A percentile compares a stretch with the other conserved stretches of the same genome.
Conservation (phyloP, 495 filamentous ascomycete genomes). For the Aspergillus ellipticus region DNA sequence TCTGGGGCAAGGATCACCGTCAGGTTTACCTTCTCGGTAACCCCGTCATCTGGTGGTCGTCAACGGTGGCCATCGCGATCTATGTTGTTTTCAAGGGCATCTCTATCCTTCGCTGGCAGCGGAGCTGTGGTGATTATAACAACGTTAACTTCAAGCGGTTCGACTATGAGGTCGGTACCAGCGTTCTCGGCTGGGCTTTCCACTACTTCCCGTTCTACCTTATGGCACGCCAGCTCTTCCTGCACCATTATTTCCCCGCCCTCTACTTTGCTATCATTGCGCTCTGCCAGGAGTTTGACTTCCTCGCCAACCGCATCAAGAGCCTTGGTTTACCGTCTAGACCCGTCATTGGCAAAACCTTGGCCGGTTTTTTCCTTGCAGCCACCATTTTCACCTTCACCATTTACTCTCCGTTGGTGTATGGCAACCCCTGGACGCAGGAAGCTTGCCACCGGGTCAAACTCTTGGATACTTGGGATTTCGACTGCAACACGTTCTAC, state of each 20-base stretch:
- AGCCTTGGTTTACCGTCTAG: constrained; percentile 63
- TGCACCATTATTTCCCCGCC: constrained; percentile 96
- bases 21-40: constrained; percentile 97
- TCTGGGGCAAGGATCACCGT: constrained; percentile 92
- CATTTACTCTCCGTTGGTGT: constrained; percentile 81
- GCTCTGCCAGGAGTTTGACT: constrained; percentile 86
- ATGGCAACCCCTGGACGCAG: constrained; percentile 93
- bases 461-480: constrained; percentile 87
- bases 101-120: constrained; percentile 89
- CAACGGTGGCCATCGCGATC: constrained; percentile 72
- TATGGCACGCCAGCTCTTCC: constrained; percentile 96
- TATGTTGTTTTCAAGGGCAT: constrained; percentile 84
- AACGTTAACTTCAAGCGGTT: constrained; percentile 84
- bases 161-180: constrained; percentile 91
- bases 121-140: constrained; percentile 81
- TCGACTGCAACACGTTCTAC: constrained; percentile 92
- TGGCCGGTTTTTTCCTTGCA: constrained; percentile 67
- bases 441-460: constrained; percentile 80
- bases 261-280: constrained; percentile 91
- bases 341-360: constrained; percentile 66
- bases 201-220: constrained; percentile 98
- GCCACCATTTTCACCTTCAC: constrained; percentile 72
- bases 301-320: constrained; percentile 65
- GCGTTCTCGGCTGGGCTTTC: constrained; percentile 88
- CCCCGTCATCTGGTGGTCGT: constrained; percentile 91